Percentiles rank a stretch among this genome's conserved stretches.
These are phyloP conservation scores for Aspergillus unguis DNA, from an alignment of 2,329 filamentous ascomycete species.

Conservation along the genomic window DNA sequence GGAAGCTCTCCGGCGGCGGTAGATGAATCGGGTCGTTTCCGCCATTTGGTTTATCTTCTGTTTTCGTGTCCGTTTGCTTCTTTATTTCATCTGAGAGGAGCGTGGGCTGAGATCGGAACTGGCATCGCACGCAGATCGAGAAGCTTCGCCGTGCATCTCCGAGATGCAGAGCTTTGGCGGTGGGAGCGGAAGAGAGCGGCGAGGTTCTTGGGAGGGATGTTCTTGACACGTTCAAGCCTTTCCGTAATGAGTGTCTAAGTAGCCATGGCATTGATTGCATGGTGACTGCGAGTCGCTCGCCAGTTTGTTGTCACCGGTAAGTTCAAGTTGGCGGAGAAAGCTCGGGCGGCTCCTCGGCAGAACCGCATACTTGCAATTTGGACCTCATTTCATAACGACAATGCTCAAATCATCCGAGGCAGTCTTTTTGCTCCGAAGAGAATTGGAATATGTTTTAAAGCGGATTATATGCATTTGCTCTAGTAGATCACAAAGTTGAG, in stretches of 20 bases:
- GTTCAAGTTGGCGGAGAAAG: constrained; percentile 12
- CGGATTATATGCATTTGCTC: too few species aligned
- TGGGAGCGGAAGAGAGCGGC: constrained; percentile 21
- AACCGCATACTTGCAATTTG: neutral
- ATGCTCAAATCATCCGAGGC: too few species aligned
- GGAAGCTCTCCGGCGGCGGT: constrained; percentile 15
- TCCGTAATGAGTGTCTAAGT: constrained; percentile 37
- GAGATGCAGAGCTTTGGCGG: constrained; percentile 20
- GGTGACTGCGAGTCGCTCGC: constrained; percentile 25
- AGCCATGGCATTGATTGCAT: constrained; percentile 43
- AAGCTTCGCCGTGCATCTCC: constrained; percentile 27
- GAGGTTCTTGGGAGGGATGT: constrained; percentile 21
- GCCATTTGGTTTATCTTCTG: constrained; percentile 14
- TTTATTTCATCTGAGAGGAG: constrained; percentile 25
- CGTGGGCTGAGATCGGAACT: constrained; percentile 32
- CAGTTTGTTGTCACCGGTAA: constrained; percentile 15
- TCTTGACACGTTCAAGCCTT: constrained; percentile 25
- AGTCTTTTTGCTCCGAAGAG: too few species aligned
- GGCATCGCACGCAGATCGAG: constrained; percentile 45
- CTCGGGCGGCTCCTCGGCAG: constrained; percentile 4
- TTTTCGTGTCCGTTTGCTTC: neutral
- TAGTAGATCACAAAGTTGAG: too few species aligned
- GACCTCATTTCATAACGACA: too few species aligned
- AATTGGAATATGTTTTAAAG: too few species aligned
- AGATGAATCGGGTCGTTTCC: constrained; percentile 23